phyloP scores from a whole-genome alignment of 2,329 filamentous ascomycete species.

The Epichloe typhina region DNA sequence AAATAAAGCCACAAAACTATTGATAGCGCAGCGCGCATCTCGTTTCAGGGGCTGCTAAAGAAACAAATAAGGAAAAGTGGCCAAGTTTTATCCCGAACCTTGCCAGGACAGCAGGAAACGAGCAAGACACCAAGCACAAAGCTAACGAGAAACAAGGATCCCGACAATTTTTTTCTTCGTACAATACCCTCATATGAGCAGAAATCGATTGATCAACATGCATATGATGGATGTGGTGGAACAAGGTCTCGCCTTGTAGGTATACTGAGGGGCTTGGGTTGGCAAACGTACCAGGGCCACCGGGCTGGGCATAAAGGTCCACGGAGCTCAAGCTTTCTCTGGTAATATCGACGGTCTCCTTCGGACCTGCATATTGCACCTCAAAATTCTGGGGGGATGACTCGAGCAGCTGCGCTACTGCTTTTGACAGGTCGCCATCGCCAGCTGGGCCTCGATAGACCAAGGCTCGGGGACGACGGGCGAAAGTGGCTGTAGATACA shows the following conservation, averaged over 20 bases:
- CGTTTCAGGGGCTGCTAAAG: background rate
- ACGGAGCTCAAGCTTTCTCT: conserved; percentile 8
- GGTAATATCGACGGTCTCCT: conserved; percentile 9
- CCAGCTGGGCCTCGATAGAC: conserved; percentile 13
- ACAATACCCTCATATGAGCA: background rate
- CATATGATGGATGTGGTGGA: background rate
- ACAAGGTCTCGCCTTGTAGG: background rate
- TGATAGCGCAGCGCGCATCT: background rate
- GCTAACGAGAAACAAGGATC: background rate
- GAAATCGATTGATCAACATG: background rate
- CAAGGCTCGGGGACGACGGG: conserved; percentile 7
- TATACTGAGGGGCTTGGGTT: background rate
- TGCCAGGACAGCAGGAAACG: background rate
- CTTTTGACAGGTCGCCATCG: conserved; percentile 9
- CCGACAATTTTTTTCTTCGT: background rate
- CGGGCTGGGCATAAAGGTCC: conserved; percentile 11
- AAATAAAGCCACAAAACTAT: background rate
- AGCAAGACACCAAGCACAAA: background rate
- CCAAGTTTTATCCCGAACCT: background rate
- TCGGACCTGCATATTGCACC: conserved; percentile 11
- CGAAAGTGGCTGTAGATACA: background rate
- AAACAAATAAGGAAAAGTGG: background rate
- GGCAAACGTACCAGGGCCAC: conserved; percentile 9
- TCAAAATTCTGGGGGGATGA: conserved; percentile 10
- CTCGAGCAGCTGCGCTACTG: conserved; percentile 11